A percentile compares a stretch with the other conserved stretches of the same genome.
These are phyloP conservation scores for Nakaseomyces kungkrabaensis DNA, from an alignment of 1,139 yeast genomes.

Conservation along the genomic window DNA sequence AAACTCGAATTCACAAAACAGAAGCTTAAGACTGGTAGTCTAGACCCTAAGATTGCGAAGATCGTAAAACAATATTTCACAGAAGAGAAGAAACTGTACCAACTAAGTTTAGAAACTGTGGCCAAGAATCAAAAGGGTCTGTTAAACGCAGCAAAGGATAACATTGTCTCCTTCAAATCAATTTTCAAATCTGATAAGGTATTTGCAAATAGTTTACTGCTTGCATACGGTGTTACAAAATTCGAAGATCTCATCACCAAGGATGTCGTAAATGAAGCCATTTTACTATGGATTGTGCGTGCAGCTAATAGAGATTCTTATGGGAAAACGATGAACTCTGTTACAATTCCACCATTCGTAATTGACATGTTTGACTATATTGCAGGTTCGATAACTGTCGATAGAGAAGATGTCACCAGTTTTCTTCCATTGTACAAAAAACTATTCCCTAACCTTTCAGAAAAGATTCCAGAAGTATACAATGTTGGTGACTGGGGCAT, in stretches of 20 bases:
- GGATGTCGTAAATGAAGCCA: slow-evolving; percentile 47
- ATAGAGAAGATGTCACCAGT: slow-evolving; percentile 44
- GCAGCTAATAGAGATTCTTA: slow-evolving; percentile 38
- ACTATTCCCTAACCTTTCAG: slow-evolving; percentile 43
- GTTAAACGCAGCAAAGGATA: slow-evolving; percentile 31
- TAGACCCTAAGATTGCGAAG: slow-evolving; percentile 14
- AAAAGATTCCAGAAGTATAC: slow-evolving; percentile 53
- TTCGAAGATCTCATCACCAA: slow-evolving; percentile 42
- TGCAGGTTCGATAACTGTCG: slow-evolving; percentile 32
- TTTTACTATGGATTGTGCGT: slow-evolving; percentile 55
- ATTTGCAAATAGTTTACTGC: slow-evolving; percentile 46
- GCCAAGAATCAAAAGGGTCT: slow-evolving; percentile 43
- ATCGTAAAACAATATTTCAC: slow-evolving; percentile 34
- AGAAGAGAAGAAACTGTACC: slow-evolving; percentile 42
- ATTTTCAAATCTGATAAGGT: slow-evolving; percentile 45
- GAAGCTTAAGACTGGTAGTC: slow-evolving; percentile 10
- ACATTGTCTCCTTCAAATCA: slow-evolving; percentile 44
- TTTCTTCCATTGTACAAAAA: slow-evolving; percentile 45
- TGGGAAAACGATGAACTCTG: slow-evolving; percentile 23
- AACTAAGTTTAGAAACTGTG: slow-evolving; percentile 37
- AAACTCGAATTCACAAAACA: slow-evolving; percentile 31
- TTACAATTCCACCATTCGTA: slow-evolving; percentile 44
- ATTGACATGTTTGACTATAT: slow-evolving; percentile 36
- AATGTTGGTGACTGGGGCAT: slow-evolving; percentile 55
- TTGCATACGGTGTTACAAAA: slow-evolving; percentile 47